Evolutionary conservation across 208 protist species (phyloP).

Genomic region (Eutreptiella sp.): DNA sequence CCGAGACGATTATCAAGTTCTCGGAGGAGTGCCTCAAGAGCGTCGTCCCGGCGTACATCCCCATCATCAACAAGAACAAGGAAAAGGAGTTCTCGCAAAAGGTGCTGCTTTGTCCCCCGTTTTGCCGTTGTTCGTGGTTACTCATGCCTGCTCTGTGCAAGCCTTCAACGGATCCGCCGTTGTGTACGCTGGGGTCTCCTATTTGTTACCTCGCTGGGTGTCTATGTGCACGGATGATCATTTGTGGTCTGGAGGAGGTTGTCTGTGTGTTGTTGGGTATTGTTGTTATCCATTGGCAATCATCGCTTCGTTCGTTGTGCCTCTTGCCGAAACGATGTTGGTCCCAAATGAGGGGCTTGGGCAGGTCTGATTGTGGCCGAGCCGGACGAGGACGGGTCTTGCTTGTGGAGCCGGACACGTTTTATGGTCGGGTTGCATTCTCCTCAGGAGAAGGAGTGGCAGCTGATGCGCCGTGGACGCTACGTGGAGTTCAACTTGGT

Average conservation of each 20-base stretch:
- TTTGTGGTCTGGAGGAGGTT: too few relatives aligned
- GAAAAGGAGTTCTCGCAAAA: slow-evolving; percentile 35
- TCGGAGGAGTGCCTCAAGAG: slow-evolving; percentile 39
- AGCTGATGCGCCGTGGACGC: slow-evolving; percentile 59
- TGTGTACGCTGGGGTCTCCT: too few relatives aligned
- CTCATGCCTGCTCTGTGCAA: too few relatives aligned
- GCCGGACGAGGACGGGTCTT: too few relatives aligned
- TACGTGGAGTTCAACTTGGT: slow-evolving; percentile 73
- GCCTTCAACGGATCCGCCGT: too few relatives aligned
- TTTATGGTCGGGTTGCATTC: slow-evolving; percentile 4
- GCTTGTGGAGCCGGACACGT: not conserved
- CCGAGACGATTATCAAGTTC: slow-evolving; percentile 54
- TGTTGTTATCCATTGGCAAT: too few relatives aligned
- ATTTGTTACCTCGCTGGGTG: too few relatives aligned
- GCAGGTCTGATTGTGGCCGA: too few relatives aligned
- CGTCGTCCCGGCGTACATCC: slow-evolving; percentile 56
- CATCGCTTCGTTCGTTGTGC: too few relatives aligned
- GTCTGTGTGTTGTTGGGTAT: too few relatives aligned
- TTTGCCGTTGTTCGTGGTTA: not conserved
- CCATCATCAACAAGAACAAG: slow-evolving; percentile 52
- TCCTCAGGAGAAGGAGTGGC: slow-evolving; percentile 56
- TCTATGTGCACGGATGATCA: too few relatives aligned
- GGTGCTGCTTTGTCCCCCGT: slow-evolving; percentile 29
- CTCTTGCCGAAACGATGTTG: too few relatives aligned
- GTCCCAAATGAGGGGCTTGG: not conserved